Evolutionary conservation across 2,329 filamentous ascomycete species (phyloP).

Genomic region (Fusarium staphyleae): DNA sequence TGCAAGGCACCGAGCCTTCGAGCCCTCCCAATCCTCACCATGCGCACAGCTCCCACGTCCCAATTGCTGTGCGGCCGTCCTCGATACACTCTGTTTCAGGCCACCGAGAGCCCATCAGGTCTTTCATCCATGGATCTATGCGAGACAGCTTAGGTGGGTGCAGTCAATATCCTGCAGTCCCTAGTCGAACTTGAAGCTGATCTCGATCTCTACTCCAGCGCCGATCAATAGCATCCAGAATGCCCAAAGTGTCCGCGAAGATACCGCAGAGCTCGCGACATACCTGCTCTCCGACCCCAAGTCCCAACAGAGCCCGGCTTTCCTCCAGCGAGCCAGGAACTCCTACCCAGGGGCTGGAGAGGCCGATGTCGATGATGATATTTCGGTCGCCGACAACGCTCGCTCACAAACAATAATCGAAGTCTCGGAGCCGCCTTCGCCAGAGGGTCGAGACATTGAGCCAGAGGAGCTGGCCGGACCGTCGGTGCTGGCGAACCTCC

Average conservation of each 20-base stretch:
- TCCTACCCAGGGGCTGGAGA: slow-evolving; percentile 42
- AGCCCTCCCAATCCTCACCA: slow-evolving; percentile 35
- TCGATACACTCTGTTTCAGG: slow-evolving; percentile 46
- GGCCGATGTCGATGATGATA: slow-evolving; percentile 34
- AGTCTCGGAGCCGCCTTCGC: slow-evolving; percentile 58
- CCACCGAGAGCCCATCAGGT: slow-evolving; percentile 72
- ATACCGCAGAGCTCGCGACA: slow-evolving; percentile 85
- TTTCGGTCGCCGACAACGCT: slow-evolving; percentile 35
- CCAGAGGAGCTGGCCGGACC: slow-evolving; percentile 40
- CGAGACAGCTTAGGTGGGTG: slow-evolving; percentile 64
- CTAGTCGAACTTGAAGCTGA: background rate
- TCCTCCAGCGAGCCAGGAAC: slow-evolving; percentile 51
- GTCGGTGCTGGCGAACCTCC: slow-evolving; percentile 58
- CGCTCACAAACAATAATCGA: slow-evolving; percentile 63
- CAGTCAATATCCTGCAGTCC: background rate
- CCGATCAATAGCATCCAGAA: slow-evolving; percentile 74
- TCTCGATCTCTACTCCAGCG: slow-evolving; percentile 44
- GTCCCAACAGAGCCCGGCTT: slow-evolving; percentile 52
- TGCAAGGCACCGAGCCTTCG: slow-evolving; percentile 40
- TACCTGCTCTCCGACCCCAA: slow-evolving; percentile 76
- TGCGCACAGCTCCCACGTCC: slow-evolving; percentile 19
- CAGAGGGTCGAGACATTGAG: slow-evolving; percentile 30
- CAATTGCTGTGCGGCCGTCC: slow-evolving; percentile 48
- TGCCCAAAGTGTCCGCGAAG: slow-evolving; percentile 80
- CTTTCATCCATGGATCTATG: slow-evolving; percentile 72